Evolutionary conservation across 768 basidiomycete genomes (phyloP).

Genomic region (Mrakia gelida): DNA sequence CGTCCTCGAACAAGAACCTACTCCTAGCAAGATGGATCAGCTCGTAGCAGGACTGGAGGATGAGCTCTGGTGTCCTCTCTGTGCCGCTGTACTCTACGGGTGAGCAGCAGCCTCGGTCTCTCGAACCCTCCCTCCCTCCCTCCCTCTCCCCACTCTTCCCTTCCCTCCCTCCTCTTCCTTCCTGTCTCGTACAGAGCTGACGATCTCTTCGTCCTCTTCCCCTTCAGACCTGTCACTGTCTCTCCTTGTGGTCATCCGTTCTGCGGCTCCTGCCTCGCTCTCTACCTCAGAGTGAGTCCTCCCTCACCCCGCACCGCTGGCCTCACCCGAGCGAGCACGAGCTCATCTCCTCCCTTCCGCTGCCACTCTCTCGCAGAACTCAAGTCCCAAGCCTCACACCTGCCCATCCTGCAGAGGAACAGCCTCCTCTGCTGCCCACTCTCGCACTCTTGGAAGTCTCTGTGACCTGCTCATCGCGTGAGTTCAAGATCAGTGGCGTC

Average conservation of each 20-base stretch:
- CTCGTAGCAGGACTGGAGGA: conserved; percentile 17
- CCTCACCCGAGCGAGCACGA: not conserved
- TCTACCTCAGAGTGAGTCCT: conserved; percentile 12
- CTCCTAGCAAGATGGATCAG: not conserved
- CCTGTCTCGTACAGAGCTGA: not conserved
- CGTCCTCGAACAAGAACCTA: not conserved
- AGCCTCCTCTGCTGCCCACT: conserved; percentile 9
- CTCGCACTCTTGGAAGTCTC: conserved; percentile 16
- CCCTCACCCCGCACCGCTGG: too few relatives aligned
- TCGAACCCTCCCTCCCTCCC: not conserved
- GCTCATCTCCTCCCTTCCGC: not conserved
- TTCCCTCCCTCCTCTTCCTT: too few relatives aligned
- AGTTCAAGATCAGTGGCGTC: not conserved
- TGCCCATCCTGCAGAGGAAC: conserved; percentile 24
- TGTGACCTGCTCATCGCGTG: conserved; percentile 24
- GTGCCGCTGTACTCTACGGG: conserved; percentile 25
- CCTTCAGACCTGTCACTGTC: not conserved
- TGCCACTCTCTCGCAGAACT: not conserved
- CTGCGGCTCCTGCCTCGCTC: conserved; percentile 15
- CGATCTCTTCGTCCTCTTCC: not conserved
- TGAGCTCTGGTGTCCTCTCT: conserved; percentile 25
- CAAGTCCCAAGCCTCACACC: conserved; percentile 9
- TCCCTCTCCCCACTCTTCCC: not conserved
- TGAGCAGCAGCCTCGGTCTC: not conserved
- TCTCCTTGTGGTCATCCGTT: conserved; percentile 21